Conservation (phyloP, 164 flowering plant genomes). For the Aristolochia fimbriata region DNA sequence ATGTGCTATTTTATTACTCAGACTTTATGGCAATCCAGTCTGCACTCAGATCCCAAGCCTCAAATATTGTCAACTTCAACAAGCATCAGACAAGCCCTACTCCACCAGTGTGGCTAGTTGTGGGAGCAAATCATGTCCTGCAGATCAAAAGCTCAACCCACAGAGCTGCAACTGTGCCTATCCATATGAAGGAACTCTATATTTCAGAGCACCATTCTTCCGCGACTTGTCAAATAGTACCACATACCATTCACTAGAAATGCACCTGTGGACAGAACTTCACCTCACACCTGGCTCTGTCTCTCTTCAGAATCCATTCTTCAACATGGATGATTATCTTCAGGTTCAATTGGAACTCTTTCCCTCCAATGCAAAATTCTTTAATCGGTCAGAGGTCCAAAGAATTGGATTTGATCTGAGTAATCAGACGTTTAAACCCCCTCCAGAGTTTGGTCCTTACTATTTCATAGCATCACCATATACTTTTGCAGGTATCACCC, state of each 20-base stretch:
- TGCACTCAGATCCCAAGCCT: constrained; percentile 33
- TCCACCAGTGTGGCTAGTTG: constrained; percentile 67
- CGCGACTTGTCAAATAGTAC: constrained; percentile 55
- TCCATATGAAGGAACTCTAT: constrained; percentile 70
- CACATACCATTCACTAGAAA: constrained; percentile 52
- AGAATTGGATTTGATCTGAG: constrained; percentile 52
- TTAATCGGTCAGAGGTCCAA: constrained; percentile 52
- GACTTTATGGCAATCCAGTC: constrained; percentile 73
- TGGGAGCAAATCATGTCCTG: constrained; percentile 34
- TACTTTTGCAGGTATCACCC: constrained; percentile 40
- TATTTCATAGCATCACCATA: constrained; percentile 42
- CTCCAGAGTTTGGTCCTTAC: constrained; percentile 53
- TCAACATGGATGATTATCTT: constrained; percentile 66
- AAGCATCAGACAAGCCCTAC: constrained; percentile 21
- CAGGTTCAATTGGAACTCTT: constrained; percentile 63
- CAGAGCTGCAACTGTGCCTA: constrained; percentile 77
- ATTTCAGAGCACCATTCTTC: constrained; percentile 76
- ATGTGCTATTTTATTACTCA: constrained; percentile 13
- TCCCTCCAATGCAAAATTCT: constrained; percentile 48
- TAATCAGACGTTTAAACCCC: constrained; percentile 64
- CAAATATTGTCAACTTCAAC: constrained; percentile 50
- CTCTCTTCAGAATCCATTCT: constrained; percentile 50
- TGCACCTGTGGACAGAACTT: constrained; percentile 51
- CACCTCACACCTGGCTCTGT: constrained; percentile 77
- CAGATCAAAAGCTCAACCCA: constrained; percentile 51